Conservation (phyloP, 2,329 filamentous ascomycete genomes). For the Dothistroma septosporum region DNA sequence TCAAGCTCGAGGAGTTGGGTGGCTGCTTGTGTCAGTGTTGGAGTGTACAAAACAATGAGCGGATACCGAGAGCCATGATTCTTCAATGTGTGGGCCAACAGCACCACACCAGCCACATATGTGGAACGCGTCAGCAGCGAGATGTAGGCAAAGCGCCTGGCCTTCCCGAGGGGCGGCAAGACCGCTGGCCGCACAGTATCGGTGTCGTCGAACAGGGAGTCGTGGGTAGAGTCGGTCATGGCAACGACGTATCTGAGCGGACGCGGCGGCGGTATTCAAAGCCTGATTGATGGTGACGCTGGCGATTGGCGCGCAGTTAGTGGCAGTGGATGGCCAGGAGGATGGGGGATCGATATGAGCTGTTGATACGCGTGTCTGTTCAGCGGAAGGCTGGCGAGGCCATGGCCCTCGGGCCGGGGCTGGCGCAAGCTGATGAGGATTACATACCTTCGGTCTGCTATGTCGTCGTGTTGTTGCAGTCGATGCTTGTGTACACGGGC, state of each 20-base stretch:
- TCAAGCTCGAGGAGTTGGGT: conserved; percentile 43
- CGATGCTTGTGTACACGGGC: not conserved
- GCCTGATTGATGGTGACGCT: not conserved
- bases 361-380: not conserved
- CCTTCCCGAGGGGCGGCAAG: not conserved
- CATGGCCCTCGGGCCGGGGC: not conserved
- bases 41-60: conserved; percentile 48
- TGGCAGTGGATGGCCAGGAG: not conserved
- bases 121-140: conserved; percentile 48
- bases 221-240: not conserved
- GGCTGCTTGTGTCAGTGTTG: conserved; percentile 37
- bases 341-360: not conserved
- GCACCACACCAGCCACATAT: conserved; percentile 50
- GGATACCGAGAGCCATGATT: conserved; percentile 44
- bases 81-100: conserved; percentile 47
- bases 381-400: not conserved
- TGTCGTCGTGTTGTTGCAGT: not conserved
- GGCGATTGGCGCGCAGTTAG: not conserved
- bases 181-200: not conserved
- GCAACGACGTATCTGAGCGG: not conserved
- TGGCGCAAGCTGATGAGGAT: not conserved
- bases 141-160: conserved; percentile 40
- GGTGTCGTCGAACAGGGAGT: not conserved
- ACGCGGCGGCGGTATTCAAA: not conserved
- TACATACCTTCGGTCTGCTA: not conserved